Base-by-base conservation (phyloP, 257 asterid genomes). In the Nicotiana attenuata region DNA sequence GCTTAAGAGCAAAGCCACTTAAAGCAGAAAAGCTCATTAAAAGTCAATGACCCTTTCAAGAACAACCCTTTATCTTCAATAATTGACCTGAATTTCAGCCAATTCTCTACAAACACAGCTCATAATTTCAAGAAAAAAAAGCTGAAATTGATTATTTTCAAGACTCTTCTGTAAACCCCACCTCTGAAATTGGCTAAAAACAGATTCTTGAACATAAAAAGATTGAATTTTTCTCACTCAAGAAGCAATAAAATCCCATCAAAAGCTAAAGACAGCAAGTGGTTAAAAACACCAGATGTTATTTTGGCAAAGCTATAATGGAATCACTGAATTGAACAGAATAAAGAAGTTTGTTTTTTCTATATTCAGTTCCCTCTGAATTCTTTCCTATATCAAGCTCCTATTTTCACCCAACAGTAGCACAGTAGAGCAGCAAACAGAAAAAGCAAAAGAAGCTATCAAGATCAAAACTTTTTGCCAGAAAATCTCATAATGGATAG, bases 391-490 rank as follows among this genome's bases (percentile, higher is more conserved):
- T 59, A 81, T 63, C 78, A 78, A 83, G 29, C 41, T 57, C 71
- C 60, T 59, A 61, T 60, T 22, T 26, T 59, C 50, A 68, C 56
- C 19, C 56, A 17, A 38, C 63, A 75, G 80, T 73, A 73, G 38
- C n/a, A 15, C 10, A 35, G 38, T 41, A 56, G 77, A 71, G 59
- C 78, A 45, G 13, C 50, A 3, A 73, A 69, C 82, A 81, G 65
- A 45, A 80, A 77, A 77, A 65, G 38, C 16, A 59, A 81, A 77
- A 82, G 91, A 75, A 85, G 88, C 83, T 41, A 88, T 80, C 88
- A 87, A 83, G 84, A 81, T 83, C 77, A 77, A 47, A 78, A 76
- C 88, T 89, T 91, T 90, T 20, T 81, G 80, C 71, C 81, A 83
- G 77, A 88, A 33, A 78, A 87, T 83, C 59, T 84, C 65, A 76